Evolutionary conservation across 371 early-diverging fungal species (phyloP), one percentile per base, ranked within the genome.

Genomic region (Mucor velutinosus): DNA sequence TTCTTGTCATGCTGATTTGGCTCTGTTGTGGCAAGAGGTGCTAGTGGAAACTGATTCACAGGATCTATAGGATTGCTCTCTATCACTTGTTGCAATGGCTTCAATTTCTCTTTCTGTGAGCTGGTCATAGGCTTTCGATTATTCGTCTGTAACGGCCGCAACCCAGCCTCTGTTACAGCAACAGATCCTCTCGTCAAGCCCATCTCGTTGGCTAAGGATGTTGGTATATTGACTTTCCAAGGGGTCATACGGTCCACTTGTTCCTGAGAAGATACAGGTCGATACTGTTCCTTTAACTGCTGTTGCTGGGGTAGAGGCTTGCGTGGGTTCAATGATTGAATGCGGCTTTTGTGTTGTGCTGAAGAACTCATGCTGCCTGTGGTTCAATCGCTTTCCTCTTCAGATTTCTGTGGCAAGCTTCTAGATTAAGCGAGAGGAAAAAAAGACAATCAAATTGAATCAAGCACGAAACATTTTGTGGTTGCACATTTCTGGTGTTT

Each of bases 41-140:
- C 6, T 43, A 25, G 45, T 12, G 6, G 11, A 25, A 15, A 15
- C 27, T 64, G 39, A 15, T 64, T 56, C n/a, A 56, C 37, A 1
- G 64, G 64, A 21, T 64, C 64, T 14, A 41, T 7, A 2, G 64
- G 39, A 29, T 55, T 19, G 10, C 43, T 35, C n/a, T 64, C 6
- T 43, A 21, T 35, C 15, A 43, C 41, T 19, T 64, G 27, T 17
- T 47, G 30, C 5, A 57, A 21, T 10, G 41, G 56, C 14, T 55
- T 32, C 14, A 25, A 2, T 15, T 17, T 33, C 12, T 51, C 25
- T 51, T 51, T 51, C 10, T 51, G 51, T 12, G 51, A 51, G 12
- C 12, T 23, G 21, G 21, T 51, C 23, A 51, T 23, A 4, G 51
- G 51, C 23, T 51, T 51, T 51, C 51, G 1, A 51, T 4, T 51